Evolutionary conservation across 208 protist genomes (phyloP), one percentile per base, ranked within the genome.

Genomic region (Leishmania turanica): DNA sequence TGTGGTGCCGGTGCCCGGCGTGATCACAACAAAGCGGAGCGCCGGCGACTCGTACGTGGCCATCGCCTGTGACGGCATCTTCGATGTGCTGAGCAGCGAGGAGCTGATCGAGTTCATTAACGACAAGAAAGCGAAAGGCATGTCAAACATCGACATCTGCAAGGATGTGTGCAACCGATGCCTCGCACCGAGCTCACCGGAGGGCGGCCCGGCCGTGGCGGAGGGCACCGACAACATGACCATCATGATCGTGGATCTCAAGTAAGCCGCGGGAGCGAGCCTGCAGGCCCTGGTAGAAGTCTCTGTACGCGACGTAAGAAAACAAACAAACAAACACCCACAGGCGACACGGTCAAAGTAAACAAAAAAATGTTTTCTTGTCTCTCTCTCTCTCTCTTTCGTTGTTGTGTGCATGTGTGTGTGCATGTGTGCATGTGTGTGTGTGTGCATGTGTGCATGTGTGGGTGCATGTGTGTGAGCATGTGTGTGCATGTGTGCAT

Each of bases 141-240:
- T 90, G 81, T 45, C 58, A 17, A 94, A 93, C 78, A 73, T 87
- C 56, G 75, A 90, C 47, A 93, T 97, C 56, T 96, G 90, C 81
- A 89, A 92, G 80, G 88, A 83, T 17, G 87, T 96, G 73, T 95
- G 91, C 85, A 74, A 88, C 73, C 88, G 87, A 53, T 96, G 92
- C 81, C 80, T 97, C 69, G 90, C 93, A 21, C 90, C 90, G n/a
- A 70, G 70, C 21, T 68, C 83, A 27, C 77, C 80, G 62, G 84
- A 84, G 69, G 85, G 76, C 49, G 88, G 86, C 15, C 88, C 89
- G 56, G 60, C 87, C 0, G 88, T 87, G 53, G 74, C 86, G 34
- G 88, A 89, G 69, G 95, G 95, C 71, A 97, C 93, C 42, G 95
- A 97, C 81, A 97, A 97, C 86, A 97, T 97, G 95, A 96, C 93